Evolutionary conservation across 225 moss, liverwort and hornwort genomes (phyloP).

Genomic region (Polytrichum commune): DNA sequence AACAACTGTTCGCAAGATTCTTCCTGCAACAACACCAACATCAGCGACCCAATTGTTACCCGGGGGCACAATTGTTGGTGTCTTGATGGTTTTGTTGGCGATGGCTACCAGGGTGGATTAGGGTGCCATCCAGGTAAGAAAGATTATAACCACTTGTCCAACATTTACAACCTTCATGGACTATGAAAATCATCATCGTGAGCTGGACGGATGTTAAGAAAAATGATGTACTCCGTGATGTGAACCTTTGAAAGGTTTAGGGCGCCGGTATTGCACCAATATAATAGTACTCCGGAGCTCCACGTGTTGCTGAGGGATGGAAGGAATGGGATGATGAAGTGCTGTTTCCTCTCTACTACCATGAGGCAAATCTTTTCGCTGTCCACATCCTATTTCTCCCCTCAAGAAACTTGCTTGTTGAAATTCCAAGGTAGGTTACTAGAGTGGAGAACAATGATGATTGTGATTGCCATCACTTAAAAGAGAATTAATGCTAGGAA

Average conservation of each 20-base stretch:
- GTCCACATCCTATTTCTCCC: too few relatives aligned
- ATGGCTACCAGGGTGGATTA: constrained; percentile 1
- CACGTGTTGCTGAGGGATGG: background rate
- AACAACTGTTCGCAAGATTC: background rate
- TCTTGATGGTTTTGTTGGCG: constrained; percentile 5
- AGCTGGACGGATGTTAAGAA: background rate
- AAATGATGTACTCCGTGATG: background rate
- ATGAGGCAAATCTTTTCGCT: too few relatives aligned
- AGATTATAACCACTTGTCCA: background rate
- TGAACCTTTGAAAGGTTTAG: background rate
- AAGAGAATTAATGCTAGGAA: too few relatives aligned
- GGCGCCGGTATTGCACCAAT: too few relatives aligned
- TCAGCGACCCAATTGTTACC: background rate
- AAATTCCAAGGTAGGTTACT: too few relatives aligned
- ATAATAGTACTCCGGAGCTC: background rate
- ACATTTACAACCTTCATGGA: too few relatives aligned
- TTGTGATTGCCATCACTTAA: too few relatives aligned
- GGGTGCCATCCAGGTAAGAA: constrained; percentile 9
- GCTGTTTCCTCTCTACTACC: too few relatives aligned
- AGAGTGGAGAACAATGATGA: too few relatives aligned
- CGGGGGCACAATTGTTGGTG: constrained; percentile 5
- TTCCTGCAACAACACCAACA: background rate
- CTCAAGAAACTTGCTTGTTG: too few relatives aligned
- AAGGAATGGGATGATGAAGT: too few relatives aligned
- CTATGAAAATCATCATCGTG: background rate